Base-by-base conservation (phyloP, 1,284 basidiomycete genomes). In the Sporisorium graminicola region DNA sequence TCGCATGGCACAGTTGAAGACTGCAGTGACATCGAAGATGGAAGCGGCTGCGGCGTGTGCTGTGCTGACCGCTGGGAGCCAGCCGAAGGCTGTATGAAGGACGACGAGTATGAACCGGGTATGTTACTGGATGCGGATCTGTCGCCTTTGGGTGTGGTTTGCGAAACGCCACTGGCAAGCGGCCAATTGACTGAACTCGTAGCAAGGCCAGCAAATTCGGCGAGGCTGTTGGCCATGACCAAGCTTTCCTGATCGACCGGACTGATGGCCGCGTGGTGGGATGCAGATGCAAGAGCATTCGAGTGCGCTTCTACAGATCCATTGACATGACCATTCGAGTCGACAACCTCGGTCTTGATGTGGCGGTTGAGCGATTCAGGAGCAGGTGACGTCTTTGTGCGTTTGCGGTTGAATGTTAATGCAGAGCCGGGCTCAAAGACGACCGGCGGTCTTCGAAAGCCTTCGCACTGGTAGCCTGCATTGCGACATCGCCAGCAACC, bases 401-500 rank as follows among this genome's bases (percentile, higher is more conserved):
- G 49, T 40, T 68, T 74, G 27, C 4, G 22, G 22, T 57, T 63
- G 40, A 65, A 24, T 1, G 20, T 24, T 0, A 62, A 57, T 4
- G 62, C 44, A 2, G 58, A 26, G 10, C 71, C 71, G 1, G 61
- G 71, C 27, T 65, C 65, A 52, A 68, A 74, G 22, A 65, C 58
- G 31, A 65, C 61, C 1, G 65, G 71, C 2, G 65, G 31, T 7
- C 71, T 52, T 49, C 65, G 61, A 40, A 74, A 74, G 13, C 65
- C 71, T 54, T 74, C 71, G 50, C 71, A 74, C n/a, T 58, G 61
- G 42, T 74, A 74, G 2, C 71, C 71, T n/a, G 71, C 71, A n/a
- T 74, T 74, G 44, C 65, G 71, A 56, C 71, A 74, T 54, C 71
- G 47, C 71, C 71, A 74, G 31, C 71, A 74, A 26, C 71, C 71